Conservation (phyloP, 2,329 filamentous ascomycete genomes). For the Xylaria sp. region DNA sequence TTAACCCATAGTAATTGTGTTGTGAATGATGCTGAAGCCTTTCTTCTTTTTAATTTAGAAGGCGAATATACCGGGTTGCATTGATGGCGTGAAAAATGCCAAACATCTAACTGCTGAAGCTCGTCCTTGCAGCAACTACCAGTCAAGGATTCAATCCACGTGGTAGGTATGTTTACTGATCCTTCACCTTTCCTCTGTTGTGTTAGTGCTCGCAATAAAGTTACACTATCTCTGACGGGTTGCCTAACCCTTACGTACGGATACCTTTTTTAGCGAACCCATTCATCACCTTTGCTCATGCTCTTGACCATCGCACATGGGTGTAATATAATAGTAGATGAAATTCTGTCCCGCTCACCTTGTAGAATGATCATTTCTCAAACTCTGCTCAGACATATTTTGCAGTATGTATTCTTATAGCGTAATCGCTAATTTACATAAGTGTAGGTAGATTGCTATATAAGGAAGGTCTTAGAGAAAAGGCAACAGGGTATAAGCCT, state of each 20-base stretch:
- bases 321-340: neutral
- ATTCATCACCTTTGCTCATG: neutral
- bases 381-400: neutral
- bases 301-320: neutral
- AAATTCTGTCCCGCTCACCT: neutral
- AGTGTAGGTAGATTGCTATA: neutral
- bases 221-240: neutral
- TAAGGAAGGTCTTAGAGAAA: neutral
- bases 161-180: neutral
- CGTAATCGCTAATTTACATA: neutral
- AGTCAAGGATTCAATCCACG: neutral
- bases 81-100: neutral
- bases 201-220: neutral
- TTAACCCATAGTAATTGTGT: neutral
- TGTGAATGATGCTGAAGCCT: too few species aligned
- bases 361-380: neutral
- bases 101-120: neutral
- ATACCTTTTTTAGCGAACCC: neutral
- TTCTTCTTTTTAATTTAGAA: neutral
- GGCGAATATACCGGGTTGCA: neutral
- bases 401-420: neutral
- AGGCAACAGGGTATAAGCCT: neutral
- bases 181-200: neutral
- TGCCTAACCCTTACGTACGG: neutral
- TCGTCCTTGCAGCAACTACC: neutral